These are phyloP conservation scores for Talaromyces ruber DNA, from an alignment of 495 filamentous ascomycete species.

Conservation along the genomic window DNA sequence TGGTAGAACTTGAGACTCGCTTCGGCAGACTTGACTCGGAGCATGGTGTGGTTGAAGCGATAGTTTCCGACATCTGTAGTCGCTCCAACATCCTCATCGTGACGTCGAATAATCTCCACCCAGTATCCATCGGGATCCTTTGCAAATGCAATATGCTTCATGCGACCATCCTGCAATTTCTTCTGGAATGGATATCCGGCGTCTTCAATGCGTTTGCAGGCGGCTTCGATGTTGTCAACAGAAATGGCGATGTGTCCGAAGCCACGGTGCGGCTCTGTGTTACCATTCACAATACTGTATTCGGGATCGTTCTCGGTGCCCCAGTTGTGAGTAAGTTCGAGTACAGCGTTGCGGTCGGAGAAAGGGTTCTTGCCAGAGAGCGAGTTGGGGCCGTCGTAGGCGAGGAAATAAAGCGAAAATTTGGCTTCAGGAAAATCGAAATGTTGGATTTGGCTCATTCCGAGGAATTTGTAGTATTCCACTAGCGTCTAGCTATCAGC, in stretches of 20 bases:
- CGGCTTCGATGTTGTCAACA: slow-evolving; percentile 84
- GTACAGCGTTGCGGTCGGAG: slow-evolving; percentile 78
- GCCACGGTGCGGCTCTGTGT: slow-evolving; percentile 74
- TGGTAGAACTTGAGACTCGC: slow-evolving; percentile 83
- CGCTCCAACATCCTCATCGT: slow-evolving; percentile 42
- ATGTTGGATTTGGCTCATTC: slow-evolving; percentile 74
- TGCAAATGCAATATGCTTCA: slow-evolving; percentile 84
- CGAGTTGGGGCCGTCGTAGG: slow-evolving; percentile 61
- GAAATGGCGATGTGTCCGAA: slow-evolving; percentile 87
- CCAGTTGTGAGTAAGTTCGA: slow-evolving; percentile 96
- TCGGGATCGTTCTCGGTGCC: slow-evolving; percentile 81
- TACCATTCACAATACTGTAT: slow-evolving; percentile 82
- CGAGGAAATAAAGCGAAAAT: slow-evolving; percentile 63
- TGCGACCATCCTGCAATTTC: slow-evolving; percentile 78
- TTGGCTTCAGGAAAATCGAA: slow-evolving; percentile 68
- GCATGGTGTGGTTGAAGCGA: slow-evolving; percentile 68
- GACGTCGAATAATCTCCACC: slow-evolving; percentile 60
- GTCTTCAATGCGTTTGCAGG: slow-evolving; percentile 80
- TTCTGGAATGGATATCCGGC: slow-evolving; percentile 93
- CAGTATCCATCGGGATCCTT: slow-evolving; percentile 94
- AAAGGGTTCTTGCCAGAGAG: slow-evolving; percentile 66
- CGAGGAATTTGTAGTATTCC: slow-evolving; percentile 92
- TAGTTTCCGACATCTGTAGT: slow-evolving; percentile 46
- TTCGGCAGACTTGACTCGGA: slow-evolving; percentile 85
- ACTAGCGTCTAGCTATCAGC: slow-evolving; percentile 31